Base-by-base conservation (phyloP, 495 filamentous ascomycete species). In the Hapsidospora chrysogenum region DNA sequence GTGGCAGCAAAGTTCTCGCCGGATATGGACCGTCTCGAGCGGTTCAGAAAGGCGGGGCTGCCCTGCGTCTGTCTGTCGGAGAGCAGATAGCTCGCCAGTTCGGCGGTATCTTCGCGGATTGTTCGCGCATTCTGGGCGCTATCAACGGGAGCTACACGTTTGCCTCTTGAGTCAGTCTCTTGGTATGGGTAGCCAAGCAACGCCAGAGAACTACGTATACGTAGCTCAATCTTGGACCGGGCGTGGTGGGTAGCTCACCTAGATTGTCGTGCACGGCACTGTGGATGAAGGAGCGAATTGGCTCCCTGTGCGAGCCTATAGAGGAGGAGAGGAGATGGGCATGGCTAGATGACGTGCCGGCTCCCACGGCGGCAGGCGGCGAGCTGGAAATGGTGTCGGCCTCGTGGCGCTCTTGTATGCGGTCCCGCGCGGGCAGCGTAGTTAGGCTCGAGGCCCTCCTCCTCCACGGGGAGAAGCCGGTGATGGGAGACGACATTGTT, bases 51-150 rank as follows among this genome's bases (percentile, higher is more conserved):
- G 17, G 59, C 50, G 23, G 52, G 44, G 36, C 50, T 56, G 16
- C 44, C 51, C 31, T 48, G 49, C 37, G 59, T 52, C 26, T 60
- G 48, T 36, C 68, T 64, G 45, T 76, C 72, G 35, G 79, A 82
- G 21, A 95, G 63, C n/a, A 80, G 80, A 43, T 81, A 81, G 4
- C 71, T 82, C 17, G 89, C 87, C 22, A 97, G 69, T 51, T 93
- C 83, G 21, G 85, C 85, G 2, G 89, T 92, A 48, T 92, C 76
- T 51, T 93, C 81, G 36, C 89, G 76, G 9, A 97, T 80, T 38
- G 72, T 79, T 29, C 74, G 68, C 16, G 79, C 73, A 55, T 81
- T 80, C 37, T 79, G 73, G 5, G 72, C 68, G 41, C 66, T 72
- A 46, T 92, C 81, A 59, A 65, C 41, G 3, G 61, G 55, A 22